Percentiles rank a stretch among this genome's conserved stretches.
Conservation (phyloP, 345 rosid genomes). For the Bruguiera parviflora region DNA sequence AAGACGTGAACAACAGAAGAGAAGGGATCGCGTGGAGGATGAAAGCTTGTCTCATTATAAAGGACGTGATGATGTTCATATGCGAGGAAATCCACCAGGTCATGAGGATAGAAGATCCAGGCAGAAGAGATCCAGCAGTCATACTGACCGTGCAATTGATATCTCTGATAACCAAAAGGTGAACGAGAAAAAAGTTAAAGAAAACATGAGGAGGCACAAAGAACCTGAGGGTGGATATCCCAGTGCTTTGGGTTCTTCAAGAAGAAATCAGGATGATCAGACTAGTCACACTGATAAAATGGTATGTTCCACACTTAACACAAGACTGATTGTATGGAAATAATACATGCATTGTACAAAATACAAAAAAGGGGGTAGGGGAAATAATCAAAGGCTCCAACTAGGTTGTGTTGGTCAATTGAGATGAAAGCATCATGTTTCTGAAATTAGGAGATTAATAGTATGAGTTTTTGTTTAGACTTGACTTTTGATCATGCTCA, state of each 20-base stretch:
- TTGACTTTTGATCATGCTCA: no score
- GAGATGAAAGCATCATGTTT: no score
- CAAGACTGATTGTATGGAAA: not conserved
- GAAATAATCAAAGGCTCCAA: no score
- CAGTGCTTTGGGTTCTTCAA: conserved; percentile 38
- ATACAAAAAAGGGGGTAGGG: no score
- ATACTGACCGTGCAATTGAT: conserved; percentile 49
- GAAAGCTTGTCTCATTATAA: conserved; percentile 52
- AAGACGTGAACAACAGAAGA: conserved; percentile 60
- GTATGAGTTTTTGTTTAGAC: no score
- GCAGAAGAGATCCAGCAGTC: conserved; percentile 60
- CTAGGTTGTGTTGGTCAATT: no score
- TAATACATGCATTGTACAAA: no score
- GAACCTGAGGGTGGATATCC: conserved; percentile 61
- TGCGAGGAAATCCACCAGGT: conserved; percentile 45
- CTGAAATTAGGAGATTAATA: no score
- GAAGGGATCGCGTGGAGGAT: conserved; percentile 63
- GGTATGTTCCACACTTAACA: conserved; percentile 49
- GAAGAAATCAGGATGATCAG: conserved; percentile 66
- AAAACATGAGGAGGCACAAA: conserved; percentile 56
- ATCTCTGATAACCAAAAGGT: conserved; percentile 54
- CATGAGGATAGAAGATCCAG: conserved; percentile 65
- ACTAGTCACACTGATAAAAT: conserved; percentile 52
- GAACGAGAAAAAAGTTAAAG: conserved; percentile 66
- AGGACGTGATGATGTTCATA: conserved; percentile 60